These are phyloP conservation scores for Triticum monococcum DNA, from an alignment of 176 grass and related monocot genomes.

Conservation along the genomic window DNA sequence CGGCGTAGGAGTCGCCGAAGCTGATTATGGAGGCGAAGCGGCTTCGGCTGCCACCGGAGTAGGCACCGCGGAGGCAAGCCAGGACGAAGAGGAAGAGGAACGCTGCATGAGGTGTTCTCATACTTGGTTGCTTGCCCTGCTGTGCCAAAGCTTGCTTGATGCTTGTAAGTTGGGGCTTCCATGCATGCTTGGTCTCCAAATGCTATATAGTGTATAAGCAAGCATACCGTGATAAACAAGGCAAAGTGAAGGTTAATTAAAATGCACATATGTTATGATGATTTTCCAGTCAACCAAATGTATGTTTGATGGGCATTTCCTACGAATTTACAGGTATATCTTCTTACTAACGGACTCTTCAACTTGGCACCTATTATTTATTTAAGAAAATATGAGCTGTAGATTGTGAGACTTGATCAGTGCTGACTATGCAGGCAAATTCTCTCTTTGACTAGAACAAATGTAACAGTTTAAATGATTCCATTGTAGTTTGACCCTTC, in stretches of 20 bases:
- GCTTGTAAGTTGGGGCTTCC: neutral
- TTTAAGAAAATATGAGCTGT: neutral
- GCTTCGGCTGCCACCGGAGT: neutral
- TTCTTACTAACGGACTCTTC: neutral
- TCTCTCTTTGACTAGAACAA: neutral
- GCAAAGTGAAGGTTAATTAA: too few relatives aligned
- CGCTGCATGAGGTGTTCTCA: neutral
- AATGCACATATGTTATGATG: neutral
- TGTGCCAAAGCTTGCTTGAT: neutral
- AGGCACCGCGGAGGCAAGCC: neutral
- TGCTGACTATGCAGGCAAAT: neutral
- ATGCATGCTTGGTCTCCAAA: neutral
- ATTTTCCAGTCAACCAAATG: neutral
- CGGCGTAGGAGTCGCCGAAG: slow-evolving; percentile 45
- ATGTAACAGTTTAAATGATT: neutral
- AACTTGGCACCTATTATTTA: neutral
- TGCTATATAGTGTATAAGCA: neutral
- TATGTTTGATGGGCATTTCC: neutral
- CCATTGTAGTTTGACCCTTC: neutral
- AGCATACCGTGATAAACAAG: too few relatives aligned
- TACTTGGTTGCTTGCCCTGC: neutral
- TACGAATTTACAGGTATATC: too few relatives aligned
- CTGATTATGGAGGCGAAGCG: slow-evolving; percentile 37
- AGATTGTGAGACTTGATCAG: neutral
- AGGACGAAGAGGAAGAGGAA: neutral